phyloP scores from a whole-genome alignment of 495 filamentous ascomycete genomes.

The Tetracladium setigerum region DNA sequence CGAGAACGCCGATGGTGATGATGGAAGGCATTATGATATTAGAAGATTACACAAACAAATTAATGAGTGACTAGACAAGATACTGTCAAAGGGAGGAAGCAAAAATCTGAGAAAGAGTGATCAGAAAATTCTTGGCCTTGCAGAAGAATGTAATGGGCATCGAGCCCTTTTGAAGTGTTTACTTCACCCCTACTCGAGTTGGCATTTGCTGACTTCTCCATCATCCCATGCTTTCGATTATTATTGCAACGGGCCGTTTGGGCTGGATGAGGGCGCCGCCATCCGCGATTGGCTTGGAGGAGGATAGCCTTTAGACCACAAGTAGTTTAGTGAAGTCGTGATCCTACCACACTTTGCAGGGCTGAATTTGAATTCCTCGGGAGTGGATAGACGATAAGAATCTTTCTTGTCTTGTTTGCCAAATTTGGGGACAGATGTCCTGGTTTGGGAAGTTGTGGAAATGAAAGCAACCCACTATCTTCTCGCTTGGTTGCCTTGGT shows the following conservation, averaged over 20 bases:
- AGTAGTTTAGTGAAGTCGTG: not conserved
- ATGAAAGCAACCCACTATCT: no score
- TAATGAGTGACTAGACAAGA: constrained; percentile 17
- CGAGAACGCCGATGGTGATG: constrained; percentile 11
- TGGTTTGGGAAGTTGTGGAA: no score
- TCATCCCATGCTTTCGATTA: no score
- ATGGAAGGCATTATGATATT: constrained; percentile 7
- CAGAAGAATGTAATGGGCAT: constrained; percentile 1
- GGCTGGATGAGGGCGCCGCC: not conserved
- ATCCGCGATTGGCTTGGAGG: not conserved
- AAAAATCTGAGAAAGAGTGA: constrained; percentile 13
- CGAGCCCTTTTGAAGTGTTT: not conserved
- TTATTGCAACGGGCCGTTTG: no score
- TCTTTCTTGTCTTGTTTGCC: no score
- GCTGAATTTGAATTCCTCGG: no score
- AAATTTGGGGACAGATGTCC: no score
- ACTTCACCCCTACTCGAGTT: no score
- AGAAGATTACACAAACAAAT: constrained; percentile 2
- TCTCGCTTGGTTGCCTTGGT: no score
- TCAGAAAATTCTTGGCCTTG: constrained; percentile 13
- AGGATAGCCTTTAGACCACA: not conserved
- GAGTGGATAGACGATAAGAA: no score
- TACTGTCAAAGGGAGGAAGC: constrained; percentile 6
- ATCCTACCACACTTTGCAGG: no score
- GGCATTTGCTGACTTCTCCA: no score